Evolutionary conservation across 2,329 filamentous ascomycete genomes (phyloP), one percentile per base, ranked within the genome.

Genomic region (Xylariaceae sp.): DNA sequence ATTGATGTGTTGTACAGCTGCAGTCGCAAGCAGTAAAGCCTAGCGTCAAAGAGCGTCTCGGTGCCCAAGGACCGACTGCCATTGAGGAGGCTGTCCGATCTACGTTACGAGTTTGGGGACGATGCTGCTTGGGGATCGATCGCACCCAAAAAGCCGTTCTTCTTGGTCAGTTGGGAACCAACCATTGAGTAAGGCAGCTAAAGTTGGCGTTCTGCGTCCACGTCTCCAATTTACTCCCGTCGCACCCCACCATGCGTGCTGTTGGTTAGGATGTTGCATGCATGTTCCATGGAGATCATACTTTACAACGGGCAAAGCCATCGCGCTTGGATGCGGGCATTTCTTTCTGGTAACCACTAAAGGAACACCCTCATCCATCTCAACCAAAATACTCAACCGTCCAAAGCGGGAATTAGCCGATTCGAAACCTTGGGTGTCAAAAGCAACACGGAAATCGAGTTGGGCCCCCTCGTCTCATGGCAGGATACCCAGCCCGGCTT

Each of bases 1-100:
- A 53, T 56, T 58, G 73, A 75, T 81, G 79, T 74, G 79, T 77
- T 82, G 79, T 81, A 75, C 78, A 77, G 72, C 54, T 63, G 58
- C 62, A 68, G 66, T 59, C 50, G 13, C 55, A 61, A 59, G 62
- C 58, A 65, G 69, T 69, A 67, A 70, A 66, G 73, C 71, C 72
- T 71, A 74, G 76, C 74, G 74, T 75, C 69, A 75, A 42, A 74
- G 60, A 72, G 74, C 74, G 76, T 73, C 73, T 77, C 74, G 72
- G 68, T 79, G 75, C 78, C 79, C 79, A 81, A 81, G 78, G 71
- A 72, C 70, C 73, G 70, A 60, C 62, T 35, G 68, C 69, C 57
- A 68, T 68, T 62, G 64, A 73, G 23, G 23, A 30, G 68, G 68
- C 70, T 70, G 71, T 74, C 72, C 70, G 73, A 72, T 72, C 64